These are phyloP conservation scores for Chrysosphaeria jannelii DNA, from an alignment of 2,329 filamentous ascomycete genomes.

Conservation along the genomic window DNA sequence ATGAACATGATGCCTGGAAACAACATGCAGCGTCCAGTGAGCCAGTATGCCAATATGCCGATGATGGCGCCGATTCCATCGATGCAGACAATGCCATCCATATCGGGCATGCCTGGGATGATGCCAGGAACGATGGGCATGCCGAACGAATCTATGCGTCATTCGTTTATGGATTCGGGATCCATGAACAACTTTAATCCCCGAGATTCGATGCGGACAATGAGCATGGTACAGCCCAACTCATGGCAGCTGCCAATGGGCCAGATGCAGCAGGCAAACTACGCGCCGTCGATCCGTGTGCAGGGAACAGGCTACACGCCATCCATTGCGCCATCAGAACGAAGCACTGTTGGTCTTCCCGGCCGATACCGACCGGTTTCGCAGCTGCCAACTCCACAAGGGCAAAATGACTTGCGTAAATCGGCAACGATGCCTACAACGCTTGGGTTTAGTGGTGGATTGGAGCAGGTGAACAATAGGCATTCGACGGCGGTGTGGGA, in stretches of 20 bases:
- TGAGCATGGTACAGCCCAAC: conserved; percentile 52
- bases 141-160: no score
- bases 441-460: conserved; percentile 13
- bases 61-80: background rate
- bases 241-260: conserved; percentile 16
- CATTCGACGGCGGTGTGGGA: conserved; percentile 5
- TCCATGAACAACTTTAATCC: conserved; percentile 13
- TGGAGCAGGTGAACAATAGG: background rate
- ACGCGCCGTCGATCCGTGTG: conserved; percentile 18
- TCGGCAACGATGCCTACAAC: conserved; percentile 6
- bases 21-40: conserved; percentile 5
- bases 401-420: conserved; percentile 9
- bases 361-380: conserved; percentile 78
- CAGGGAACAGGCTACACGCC: conserved; percentile 40
- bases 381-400: conserved; percentile 14
- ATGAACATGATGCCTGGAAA: conserved; percentile 45
- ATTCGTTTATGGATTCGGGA: conserved; percentile 16
- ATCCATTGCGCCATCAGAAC: conserved; percentile 83
- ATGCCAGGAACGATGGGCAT: conserved; percentile 6
- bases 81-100: conserved; percentile 8
- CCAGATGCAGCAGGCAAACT: conserved; percentile 9
- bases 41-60: conserved; percentile 4
- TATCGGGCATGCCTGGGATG: conserved; percentile 9
- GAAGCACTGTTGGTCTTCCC: conserved; percentile 75
- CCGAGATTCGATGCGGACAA: conserved; percentile 28